A percentile compares a stretch with the other conserved stretches of the same genome.
phyloP scores from a whole-genome alignment of 192 early-diverging fungal species.

The Rhizophagus clarus region DNA sequence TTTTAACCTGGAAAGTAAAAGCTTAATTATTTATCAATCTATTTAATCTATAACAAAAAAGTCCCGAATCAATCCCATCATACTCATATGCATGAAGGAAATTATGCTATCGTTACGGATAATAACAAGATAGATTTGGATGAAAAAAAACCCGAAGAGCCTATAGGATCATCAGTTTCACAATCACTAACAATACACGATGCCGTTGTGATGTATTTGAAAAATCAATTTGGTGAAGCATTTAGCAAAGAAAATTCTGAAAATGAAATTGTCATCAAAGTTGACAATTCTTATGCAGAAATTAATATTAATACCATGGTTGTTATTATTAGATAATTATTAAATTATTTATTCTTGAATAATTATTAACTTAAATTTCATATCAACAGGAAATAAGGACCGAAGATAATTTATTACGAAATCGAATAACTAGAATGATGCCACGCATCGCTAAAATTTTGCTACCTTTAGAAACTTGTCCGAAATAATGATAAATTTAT shows the following conservation, averaged over 20 bases:
- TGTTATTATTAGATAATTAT: background rate
- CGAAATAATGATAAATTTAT: background rate
- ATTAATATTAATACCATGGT: slow-evolving; percentile 27
- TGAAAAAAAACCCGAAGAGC: background rate
- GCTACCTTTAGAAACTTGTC: slow-evolving; percentile 11
- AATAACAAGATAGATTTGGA: background rate
- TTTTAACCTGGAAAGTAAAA: no score
- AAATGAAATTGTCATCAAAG: slow-evolving; percentile 11
- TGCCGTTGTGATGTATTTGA: background rate
- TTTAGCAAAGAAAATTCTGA: slow-evolving; percentile 18
- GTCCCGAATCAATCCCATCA: slow-evolving; percentile 3
- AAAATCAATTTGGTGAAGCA: slow-evolving; percentile 23
- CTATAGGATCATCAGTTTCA: background rate
- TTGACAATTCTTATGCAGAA: slow-evolving; percentile 17
- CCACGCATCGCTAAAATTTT: slow-evolving; percentile 11
- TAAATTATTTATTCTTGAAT: slow-evolving; percentile 4
- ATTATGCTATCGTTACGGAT: background rate
- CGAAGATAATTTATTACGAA: slow-evolving; percentile 10
- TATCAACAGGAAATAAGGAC: slow-evolving; percentile 20
- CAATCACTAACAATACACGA: background rate
- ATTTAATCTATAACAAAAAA: background rate
- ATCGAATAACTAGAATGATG: slow-evolving; percentile 1
- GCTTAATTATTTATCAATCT: no score
- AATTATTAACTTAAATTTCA: background rate
- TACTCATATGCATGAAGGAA: background rate